Base-by-base conservation (phyloP, 192 early-diverging fungal species). In the Physocladia obscura region DNA sequence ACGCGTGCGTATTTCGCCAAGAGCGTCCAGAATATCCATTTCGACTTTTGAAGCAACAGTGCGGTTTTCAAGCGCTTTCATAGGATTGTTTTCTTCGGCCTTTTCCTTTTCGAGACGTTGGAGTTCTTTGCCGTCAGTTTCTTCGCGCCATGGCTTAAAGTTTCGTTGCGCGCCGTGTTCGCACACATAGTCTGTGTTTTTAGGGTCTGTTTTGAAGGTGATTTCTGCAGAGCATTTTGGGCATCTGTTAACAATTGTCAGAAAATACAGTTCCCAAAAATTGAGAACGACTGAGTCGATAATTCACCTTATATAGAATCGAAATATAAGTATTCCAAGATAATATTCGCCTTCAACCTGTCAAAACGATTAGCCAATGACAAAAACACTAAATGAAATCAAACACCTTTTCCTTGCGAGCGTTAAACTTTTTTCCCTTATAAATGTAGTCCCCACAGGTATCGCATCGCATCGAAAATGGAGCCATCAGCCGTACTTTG, bases 381-480 rank as follows among this genome's bases (percentile, higher is more conserved):
- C 11, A 54, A 54, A 19, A 54, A 22, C 8, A 44, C 89, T 0
- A 11, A n/a, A n/a, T n/a, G n/a, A n/a, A n/a, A n/a, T n/a, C n/a
- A n/a, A n/a, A n/a, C n/a, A 54, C 52, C 52, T 89, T 84, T 71
- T 98, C 96, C 74, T 98, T 98, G 44, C 93, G 82, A 29, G 95
- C 96, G 74, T 98, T 98, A 82, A 98, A 98, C 65, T 98, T 98
- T 70, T 95, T 98, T 30, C 94, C 93, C 77, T 96, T 95, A 79
- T 93, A 94, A 44, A 99, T 91, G 80, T 92, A 99, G 67, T 99
- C 94, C 8, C 95, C 94, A 63, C 97, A 98, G 4, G 91, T 91
- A 39, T 84, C 84, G 81, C 97, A 99, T 40, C 91, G 91, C 97
- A 99, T 99, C 1, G 97, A 96, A 73, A 96, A 99, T 4, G 97